These are phyloP conservation scores for Penicillium simplicissimum DNA, from an alignment of 495 filamentous ascomycete genomes.

Conservation along the genomic window DNA sequence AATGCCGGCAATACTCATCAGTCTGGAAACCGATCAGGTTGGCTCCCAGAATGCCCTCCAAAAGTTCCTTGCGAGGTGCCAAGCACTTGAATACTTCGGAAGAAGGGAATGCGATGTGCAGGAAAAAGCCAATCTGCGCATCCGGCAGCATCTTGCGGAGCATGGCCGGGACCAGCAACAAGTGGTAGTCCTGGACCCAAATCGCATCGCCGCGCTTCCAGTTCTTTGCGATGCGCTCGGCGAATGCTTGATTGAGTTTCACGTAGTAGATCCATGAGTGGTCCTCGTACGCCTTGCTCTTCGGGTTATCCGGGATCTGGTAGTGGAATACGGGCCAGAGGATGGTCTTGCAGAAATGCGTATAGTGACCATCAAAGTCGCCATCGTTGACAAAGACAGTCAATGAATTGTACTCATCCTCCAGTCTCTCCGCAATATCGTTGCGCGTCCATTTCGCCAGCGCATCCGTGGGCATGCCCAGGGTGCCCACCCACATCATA, in stretches of 20 bases:
- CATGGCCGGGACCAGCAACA: slow-evolving; percentile 90
- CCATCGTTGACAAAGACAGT: slow-evolving; percentile 82
- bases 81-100: slow-evolving; percentile 93
- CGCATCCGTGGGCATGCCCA: slow-evolving; percentile 88
- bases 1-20: slow-evolving; percentile 87
- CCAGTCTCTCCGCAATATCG: slow-evolving; percentile 75
- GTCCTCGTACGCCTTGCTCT: slow-evolving; percentile 95
- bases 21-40: slow-evolving; percentile 93
- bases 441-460: slow-evolving; percentile 68
- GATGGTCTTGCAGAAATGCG: slow-evolving; percentile 90
- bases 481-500: slow-evolving; percentile 82
- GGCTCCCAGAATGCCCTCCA: slow-evolving; percentile 88
- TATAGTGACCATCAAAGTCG: slow-evolving; percentile 90
- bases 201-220: slow-evolving; percentile 90
- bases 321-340: slow-evolving; percentile 94
- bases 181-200: slow-evolving; percentile 94
- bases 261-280: slow-evolving; percentile 95
- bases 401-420: slow-evolving; percentile 76
- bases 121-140: slow-evolving; percentile 91
- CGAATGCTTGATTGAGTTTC: slow-evolving; percentile 85
- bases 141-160: slow-evolving; percentile 81
- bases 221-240: slow-evolving; percentile 81
- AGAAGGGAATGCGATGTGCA: slow-evolving; percentile 92
- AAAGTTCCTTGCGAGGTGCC: slow-evolving; percentile 76
- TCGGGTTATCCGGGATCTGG: slow-evolving; percentile 92